Base-by-base conservation (phyloP, 192 early-diverging fungal species). In the Rhizophlyctis rosea region DNA sequence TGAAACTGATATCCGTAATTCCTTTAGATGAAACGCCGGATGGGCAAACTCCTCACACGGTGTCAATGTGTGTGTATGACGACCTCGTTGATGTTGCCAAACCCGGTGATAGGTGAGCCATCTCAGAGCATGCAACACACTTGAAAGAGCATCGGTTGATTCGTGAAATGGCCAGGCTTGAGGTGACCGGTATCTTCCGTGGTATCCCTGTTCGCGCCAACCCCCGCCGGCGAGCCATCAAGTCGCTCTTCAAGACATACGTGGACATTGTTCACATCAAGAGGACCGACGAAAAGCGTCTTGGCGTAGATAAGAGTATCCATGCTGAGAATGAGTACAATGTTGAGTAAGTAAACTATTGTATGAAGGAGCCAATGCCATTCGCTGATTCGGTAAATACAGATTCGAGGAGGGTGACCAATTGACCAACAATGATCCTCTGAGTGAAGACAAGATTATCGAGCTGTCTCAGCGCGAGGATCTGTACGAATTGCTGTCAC, bases 31-130 rank as follows among this genome's bases (percentile, higher is more conserved):
- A 82, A 28, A 93, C 96, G 39, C 96, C 96, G 27, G 96, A 97
- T 59, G 96, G 96, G 32, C 93, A 98, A 72, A 98, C 96, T 9
- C 96, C 96, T n/a, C 92, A 98, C 69, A 92, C 92, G 13, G 92
- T 98, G 4, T 88, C 94, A 0, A 60, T 98, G 65, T 89, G 85
- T 54, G 70, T 92, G 65, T 93, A 95, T 69, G 94, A 98, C 63
- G 94, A 98, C 63, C 72, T 98, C 47, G 96, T 97, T 0, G 96
- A 98, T 71, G 83, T 89, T 27, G 78, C 79, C 48, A 94, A 95
- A 67, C 88, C 96, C 13, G 96, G 96, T 80, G 96, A 98, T 59
- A 76, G 85, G 80, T 86, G 68, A 58, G 63, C 65, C 55, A 28
- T 27, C 32, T 36, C 7, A 44, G 39, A n/a, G n/a, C n/a, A n/a